phyloP scores from a whole-genome alignment of 768 basidiomycete genomes.

The Chalciporus pseudorubinellus region DNA sequence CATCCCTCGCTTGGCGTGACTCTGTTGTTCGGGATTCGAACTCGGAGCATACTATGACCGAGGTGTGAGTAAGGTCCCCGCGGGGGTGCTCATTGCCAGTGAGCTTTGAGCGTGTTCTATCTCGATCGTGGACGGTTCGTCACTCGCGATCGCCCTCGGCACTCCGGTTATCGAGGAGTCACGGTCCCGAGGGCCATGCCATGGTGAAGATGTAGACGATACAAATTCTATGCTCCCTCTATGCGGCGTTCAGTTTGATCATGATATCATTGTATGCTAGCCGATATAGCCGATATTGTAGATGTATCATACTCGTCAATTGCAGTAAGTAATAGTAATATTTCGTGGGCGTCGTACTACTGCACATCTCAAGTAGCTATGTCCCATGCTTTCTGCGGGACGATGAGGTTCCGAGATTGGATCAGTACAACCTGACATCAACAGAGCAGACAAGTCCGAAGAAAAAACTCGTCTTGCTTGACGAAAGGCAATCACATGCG shows the following conservation, averaged over 20 bases:
- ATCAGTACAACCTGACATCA: not conserved
- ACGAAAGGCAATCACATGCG: not conserved
- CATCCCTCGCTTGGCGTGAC: conserved; percentile 13
- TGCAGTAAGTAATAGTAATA: too few relatives aligned
- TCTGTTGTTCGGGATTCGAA: not conserved
- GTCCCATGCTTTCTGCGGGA: too few relatives aligned
- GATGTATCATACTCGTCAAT: too few relatives aligned
- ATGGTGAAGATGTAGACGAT: not conserved
- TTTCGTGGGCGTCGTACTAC: too few relatives aligned
- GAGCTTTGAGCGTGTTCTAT: not conserved
- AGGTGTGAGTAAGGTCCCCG: not conserved
- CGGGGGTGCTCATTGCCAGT: too few relatives aligned
- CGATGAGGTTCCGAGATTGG: too few relatives aligned
- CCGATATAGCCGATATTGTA: not conserved
- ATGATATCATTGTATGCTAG: too few relatives aligned
- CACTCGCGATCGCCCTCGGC: not conserved
- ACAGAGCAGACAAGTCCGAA: too few relatives aligned
- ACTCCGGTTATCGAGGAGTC: too few relatives aligned
- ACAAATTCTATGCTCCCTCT: not conserved
- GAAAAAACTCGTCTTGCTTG: not conserved
- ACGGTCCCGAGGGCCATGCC: not conserved
- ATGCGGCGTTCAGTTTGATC: not conserved
- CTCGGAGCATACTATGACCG: not conserved
- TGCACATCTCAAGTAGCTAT: too few relatives aligned
- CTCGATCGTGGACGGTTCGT: not conserved